Evolutionary conservation across 2,329 filamentous ascomycete genomes (phyloP), one percentile per base, ranked within the genome.

Genomic region (Aspergillus sergii): DNA sequence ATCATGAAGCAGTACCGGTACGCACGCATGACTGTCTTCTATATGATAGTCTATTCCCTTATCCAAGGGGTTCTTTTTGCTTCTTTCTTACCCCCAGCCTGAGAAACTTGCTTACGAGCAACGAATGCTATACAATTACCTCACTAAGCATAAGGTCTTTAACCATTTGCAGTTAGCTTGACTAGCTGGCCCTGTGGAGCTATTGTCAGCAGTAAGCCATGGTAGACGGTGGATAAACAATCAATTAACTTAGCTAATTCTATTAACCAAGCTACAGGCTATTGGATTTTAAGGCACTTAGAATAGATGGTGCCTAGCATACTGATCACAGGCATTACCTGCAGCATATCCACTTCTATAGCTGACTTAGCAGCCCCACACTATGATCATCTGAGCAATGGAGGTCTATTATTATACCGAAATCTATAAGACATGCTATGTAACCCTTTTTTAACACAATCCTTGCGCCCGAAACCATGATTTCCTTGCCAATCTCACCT

Each of bases 81-180:
- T 3, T 58, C 62, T 28, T 64, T 64, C 28, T 57, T 64, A 16
- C 62, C 62, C 14, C 62, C 62, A 16, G 62, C 62, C 16, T 62
- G 41, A 59, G 28, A 12, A 51, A 32, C 19, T 21, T 51, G 11
- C 28, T n/a, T 5, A 21, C 16, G 30, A n/a, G 28, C 48, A 34
- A 30, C n/a, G 5, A 51, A 51, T 32, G 28, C 48, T 7, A 51
- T 51, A 51, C 6, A 32, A 21, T 11, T 32, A 12, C 48, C 10
- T 51, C 16, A n/a, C 8, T 6, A 32, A n/a, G 48, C 48, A 10
- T 51, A 51, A 21, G 2, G 9, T 32, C 8, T n/a, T 32, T n/a
- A 19, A 10, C 26, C 4, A 28, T n/a, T n/a, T 51, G 3, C 11
- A 30, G 23, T 12, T 32, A 51, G 26, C 7, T 51, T n/a, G 19